These are phyloP conservation scores for Mucor piriformis DNA, from an alignment of 371 early-diverging fungal species.

Conservation along the genomic window DNA sequence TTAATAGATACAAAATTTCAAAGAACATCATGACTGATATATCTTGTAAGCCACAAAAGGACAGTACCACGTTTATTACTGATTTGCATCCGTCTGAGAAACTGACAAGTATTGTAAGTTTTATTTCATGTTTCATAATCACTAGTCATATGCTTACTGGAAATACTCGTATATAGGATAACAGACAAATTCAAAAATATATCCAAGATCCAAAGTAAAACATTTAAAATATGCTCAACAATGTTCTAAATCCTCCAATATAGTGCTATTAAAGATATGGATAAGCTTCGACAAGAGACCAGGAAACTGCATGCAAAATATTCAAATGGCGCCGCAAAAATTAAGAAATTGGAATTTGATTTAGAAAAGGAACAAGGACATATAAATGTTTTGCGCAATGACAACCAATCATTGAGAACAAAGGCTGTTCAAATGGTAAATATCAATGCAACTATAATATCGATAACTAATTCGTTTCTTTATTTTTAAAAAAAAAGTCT, in stretches of 20 bases:
- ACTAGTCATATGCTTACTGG: too few species aligned
- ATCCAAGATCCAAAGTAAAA: not conserved
- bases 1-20: not conserved
- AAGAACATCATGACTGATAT: not conserved
- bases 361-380: constrained; percentile 74
- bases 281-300: constrained; percentile 38
- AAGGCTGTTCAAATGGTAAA: constrained; percentile 67
- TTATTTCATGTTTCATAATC: too few species aligned
- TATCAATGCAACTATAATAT: too few species aligned
- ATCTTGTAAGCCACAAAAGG: not conserved
- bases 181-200: not conserved
- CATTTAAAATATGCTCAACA: too few species aligned
- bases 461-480: too few species aligned
- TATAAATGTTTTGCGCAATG: constrained; percentile 69
- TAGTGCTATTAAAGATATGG: too few species aligned
- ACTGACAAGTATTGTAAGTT: not conserved
- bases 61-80: not conserved
- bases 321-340: constrained; percentile 37
- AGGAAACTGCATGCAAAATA: constrained; percentile 42
- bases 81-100: not conserved
- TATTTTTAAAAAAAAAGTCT: constrained; percentile 37
- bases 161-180: not conserved
- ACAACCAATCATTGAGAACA: constrained; percentile 63
- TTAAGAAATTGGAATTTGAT: constrained; percentile 67
- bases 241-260: too few species aligned